Base-by-base conservation (phyloP, 164 flowering plant genomes). In the Chimonanthus salicifolius region DNA sequence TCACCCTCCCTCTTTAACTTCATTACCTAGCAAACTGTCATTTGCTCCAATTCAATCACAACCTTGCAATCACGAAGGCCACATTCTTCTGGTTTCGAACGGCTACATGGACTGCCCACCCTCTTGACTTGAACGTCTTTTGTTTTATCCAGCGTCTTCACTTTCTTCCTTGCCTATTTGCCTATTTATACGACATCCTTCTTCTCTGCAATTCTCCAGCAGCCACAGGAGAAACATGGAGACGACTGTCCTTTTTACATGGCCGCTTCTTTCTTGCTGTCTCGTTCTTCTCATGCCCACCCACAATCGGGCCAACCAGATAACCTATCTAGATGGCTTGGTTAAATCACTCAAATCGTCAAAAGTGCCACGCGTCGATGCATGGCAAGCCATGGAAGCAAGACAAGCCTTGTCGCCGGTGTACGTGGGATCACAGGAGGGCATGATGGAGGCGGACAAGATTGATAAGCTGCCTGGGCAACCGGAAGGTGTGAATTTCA, bases 381-480 rank as follows among this genome's bases (percentile, higher is more conserved):
- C 68, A 15, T 66, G 68, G 68, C n/a, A 16, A 16, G 11, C 48
- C 10, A 8, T 44, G 6, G 20, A 66, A 4, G 68, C 16, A 9
- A 45, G 48, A n/a, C 1, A 4, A 2, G 11, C 16, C 16, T 13
- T 43, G 10, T 60, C 66, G 2, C 66, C 65, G n/a, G 54, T 62
- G 20, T 62, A 77, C 64, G 9, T 80, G 11, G 81, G 72, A 2
- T 15, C 67, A 7, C 87, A 85, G 50, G 76, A 79, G 21, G 86
- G 83, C 11, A 18, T 74, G 72, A 84, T 64, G 80, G 79, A 78
- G 65, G 75, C 72, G 9, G 87, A 86, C 74, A 83, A 82, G 82
- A 80, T 88, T 3, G 75, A 43, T 0, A 13, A n/a, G 9, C 76
- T 88, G 79, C 91, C 91, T 0, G 88, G 91, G 13, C 89, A 88